Conservation (phyloP, 2,329 filamentous ascomycete species). For the Monosporascus sp. region DNA sequence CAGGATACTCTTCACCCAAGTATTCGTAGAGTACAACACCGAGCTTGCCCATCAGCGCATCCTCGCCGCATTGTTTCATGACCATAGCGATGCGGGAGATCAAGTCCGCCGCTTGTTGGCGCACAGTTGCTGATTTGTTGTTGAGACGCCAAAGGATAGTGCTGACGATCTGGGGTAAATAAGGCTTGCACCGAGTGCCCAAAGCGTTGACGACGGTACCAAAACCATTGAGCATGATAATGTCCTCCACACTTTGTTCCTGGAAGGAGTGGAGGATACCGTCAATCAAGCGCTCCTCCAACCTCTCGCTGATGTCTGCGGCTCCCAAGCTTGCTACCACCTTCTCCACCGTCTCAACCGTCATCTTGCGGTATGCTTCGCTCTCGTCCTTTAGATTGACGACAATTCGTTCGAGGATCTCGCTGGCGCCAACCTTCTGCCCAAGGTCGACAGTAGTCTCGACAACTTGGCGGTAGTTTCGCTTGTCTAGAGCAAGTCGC, state of each 20-base stretch:
- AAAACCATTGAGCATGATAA: slow-evolving; percentile 95
- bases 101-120: slow-evolving; percentile 93
- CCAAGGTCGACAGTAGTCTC: slow-evolving; percentile 96
- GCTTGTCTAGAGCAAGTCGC: slow-evolving; percentile 93
- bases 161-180: slow-evolving; percentile 92
- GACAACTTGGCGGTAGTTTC: slow-evolving; percentile 96
- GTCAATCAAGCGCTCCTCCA: slow-evolving; percentile 92
- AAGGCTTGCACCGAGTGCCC: slow-evolving; percentile 89
- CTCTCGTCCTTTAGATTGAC: slow-evolving; percentile 97
- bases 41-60: slow-evolving; percentile 91
- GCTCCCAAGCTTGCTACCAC: slow-evolving; percentile 88
- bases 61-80: slow-evolving; percentile 98
- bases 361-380: slow-evolving; percentile 98
- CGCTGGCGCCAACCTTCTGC: slow-evolving; percentile 94
- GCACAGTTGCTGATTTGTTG: slow-evolving; percentile 95
- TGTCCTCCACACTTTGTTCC: slow-evolving; percentile 93
- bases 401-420: slow-evolving; percentile 90
- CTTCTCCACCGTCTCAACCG: slow-evolving; percentile 95
- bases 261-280: slow-evolving; percentile 96
- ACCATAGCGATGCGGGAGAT: slow-evolving; percentile 97
- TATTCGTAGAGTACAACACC: slow-evolving; percentile 96
- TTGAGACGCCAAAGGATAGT: slow-evolving; percentile 95
- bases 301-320: slow-evolving; percentile 84
- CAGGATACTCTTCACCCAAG: slow-evolving; percentile 95
- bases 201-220: slow-evolving; percentile 95